Conservation (phyloP, 805 yeast species). For the Wickerhamomyces ciferrii region DNA sequence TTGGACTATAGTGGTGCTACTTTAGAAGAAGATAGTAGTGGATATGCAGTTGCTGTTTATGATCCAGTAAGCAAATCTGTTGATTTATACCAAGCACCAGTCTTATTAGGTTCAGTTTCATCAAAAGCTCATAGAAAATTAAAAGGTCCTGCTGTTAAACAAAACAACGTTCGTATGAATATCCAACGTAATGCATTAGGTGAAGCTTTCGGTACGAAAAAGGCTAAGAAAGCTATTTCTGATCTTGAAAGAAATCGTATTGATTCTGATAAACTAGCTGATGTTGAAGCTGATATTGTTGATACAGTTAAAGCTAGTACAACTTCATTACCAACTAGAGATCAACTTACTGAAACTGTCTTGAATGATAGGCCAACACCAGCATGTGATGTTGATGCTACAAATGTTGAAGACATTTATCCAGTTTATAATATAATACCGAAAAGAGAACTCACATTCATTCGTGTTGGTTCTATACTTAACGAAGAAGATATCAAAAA, state of each 20-base stretch:
- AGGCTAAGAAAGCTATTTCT: constrained; percentile 85
- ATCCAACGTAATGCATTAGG: constrained; percentile 82
- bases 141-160: constrained; percentile 62
- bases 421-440: constrained; percentile 71
- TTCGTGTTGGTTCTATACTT: constrained; percentile 60
- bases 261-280: constrained; percentile 76
- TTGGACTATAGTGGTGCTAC: constrained; percentile 66
- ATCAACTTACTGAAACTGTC: constrained; percentile 51
- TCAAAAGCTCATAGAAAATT: constrained; percentile 53
- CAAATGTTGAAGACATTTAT: constrained; percentile 76
- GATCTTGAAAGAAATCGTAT: constrained; percentile 79
- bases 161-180: constrained; percentile 40
- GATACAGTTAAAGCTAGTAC: constrained; percentile 74
- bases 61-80: constrained; percentile 62
- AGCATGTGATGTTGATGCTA: constrained; percentile 68
- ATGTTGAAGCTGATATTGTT: constrained; percentile 72
- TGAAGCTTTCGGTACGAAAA: constrained; percentile 95
- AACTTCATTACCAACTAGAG: constrained; percentile 64
- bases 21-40: constrained; percentile 28
- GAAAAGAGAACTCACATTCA: constrained; percentile 50
- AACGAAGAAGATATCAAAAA: constrained; percentile 46
- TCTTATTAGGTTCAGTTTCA: constrained; percentile 56
- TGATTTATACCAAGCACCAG: constrained; percentile 60
- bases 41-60: constrained; percentile 72
- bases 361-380: constrained; percentile 83